Evolutionary conservation across 2,329 filamentous ascomycete genomes (phyloP).

Genomic region (Ophiocordyceps robertsii): DNA sequence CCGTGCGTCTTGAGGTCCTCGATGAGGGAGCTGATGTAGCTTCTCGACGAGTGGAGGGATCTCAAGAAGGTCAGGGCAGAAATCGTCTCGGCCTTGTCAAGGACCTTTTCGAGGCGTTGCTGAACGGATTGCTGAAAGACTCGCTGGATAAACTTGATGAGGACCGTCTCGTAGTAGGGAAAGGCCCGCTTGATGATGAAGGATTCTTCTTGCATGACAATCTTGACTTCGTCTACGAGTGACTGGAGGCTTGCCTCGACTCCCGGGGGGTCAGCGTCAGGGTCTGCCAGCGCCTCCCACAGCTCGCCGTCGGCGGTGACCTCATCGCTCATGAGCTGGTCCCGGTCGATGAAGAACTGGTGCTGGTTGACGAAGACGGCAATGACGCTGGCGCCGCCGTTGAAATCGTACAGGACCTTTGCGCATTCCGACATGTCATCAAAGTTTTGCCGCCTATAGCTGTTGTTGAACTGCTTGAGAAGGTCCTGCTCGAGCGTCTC

Average conservation of each 20-base stretch:
- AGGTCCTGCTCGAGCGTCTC: conserved; percentile 93
- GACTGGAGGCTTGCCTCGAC: conserved; percentile 89
- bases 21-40: conserved; percentile 74
- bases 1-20: conserved; percentile 93
- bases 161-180: conserved; percentile 87
- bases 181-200: conserved; percentile 95
- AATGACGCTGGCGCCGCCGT: conserved; percentile 88
- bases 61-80: conserved; percentile 87
- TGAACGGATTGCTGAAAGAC: conserved; percentile 98
- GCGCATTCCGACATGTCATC: conserved; percentile 98
- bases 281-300: conserved; percentile 89
- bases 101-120: conserved; percentile 84
- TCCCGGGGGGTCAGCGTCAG: conserved; percentile 79
- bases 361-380: conserved; percentile 97
- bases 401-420: conserved; percentile 88
- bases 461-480: conserved; percentile 92
- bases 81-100: conserved; percentile 85
- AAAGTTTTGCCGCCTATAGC: conserved; percentile 88
- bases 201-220: conserved; percentile 94
- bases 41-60: conserved; percentile 78
- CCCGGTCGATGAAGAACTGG: conserved; percentile 96
- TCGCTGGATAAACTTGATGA: conserved; percentile 85
- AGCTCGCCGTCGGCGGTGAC: conserved; percentile 60
- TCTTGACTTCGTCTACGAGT: conserved; percentile 82
- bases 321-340: conserved; percentile 82